A percentile compares a stretch with the other conserved stretches of the same genome.
These are phyloP conservation scores for Botrytis sinoallii DNA, from an alignment of 2,329 filamentous ascomycete genomes.

Conservation along the genomic window DNA sequence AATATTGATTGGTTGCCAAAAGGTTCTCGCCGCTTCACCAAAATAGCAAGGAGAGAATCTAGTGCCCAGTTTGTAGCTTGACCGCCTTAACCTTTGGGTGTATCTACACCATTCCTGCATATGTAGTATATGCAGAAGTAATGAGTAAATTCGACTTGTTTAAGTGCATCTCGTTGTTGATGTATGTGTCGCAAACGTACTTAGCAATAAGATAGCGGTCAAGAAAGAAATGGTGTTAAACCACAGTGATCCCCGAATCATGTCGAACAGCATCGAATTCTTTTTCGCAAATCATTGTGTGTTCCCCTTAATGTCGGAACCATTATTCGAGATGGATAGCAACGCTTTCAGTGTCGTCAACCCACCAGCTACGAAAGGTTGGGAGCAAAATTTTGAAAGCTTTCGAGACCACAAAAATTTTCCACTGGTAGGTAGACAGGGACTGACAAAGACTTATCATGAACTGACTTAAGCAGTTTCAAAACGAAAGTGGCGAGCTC, in stretches of 20 bases:
- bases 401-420: constrained; percentile 29
- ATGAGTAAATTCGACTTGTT: constrained; percentile 24
- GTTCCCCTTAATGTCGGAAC: constrained; percentile 28
- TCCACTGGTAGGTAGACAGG: constrained; percentile 23
- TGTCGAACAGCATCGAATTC: constrained; percentile 33
- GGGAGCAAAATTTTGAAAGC: constrained; percentile 30
- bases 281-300: constrained; percentile 31
- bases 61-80: constrained; percentile 14
- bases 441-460: not conserved
- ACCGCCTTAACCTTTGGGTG: constrained; percentile 19
- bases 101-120: constrained; percentile 27
- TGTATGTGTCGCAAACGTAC: constrained; percentile 30
- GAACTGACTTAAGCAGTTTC: constrained; percentile 27
- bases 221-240: constrained; percentile 35
- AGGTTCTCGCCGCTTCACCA: not conserved
- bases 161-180: constrained; percentile 26
- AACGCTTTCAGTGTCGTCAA: constrained; percentile 33
- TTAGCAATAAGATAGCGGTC: constrained; percentile 31
- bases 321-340: constrained; percentile 35
- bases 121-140: constrained; percentile 22
- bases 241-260: constrained; percentile 33
- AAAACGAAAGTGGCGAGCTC: constrained; percentile 26
- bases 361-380: constrained; percentile 23
- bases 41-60: not conserved
- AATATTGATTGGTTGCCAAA: not conserved